Evolutionary conservation across 164 flowering plant species (phyloP).

Genomic region (Magnolia officinalis): DNA sequence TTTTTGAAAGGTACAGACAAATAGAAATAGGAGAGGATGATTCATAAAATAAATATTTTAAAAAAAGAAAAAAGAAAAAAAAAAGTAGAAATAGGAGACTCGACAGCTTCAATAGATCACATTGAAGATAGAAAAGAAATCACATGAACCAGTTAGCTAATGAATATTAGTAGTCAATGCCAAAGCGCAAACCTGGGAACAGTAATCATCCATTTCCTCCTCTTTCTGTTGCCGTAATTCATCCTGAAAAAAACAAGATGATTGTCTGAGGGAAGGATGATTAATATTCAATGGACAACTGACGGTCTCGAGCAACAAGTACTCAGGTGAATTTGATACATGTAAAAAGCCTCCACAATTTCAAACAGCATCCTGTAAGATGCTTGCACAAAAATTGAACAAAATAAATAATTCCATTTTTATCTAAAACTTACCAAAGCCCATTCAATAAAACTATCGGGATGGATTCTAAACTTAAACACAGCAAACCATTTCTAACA

Average conservation of each 20-base stretch:
- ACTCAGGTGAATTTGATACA: neutral
- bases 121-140: neutral
- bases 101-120: neutral
- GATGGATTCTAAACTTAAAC: neutral
- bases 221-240: conserved; percentile 90
- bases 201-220: conserved; percentile 98
- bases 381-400: too few species aligned
- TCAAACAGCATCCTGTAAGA: neutral
- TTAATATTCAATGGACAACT: neutral
- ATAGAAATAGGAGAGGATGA: neutral
- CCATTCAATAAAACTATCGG: neutral
- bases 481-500: neutral
- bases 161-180: too few species aligned
- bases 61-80: too few species aligned
- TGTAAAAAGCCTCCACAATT: neutral
- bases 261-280: neutral
- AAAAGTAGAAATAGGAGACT: too few species aligned
- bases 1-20: neutral
- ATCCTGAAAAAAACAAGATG: conserved; percentile 48
- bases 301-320: neutral
- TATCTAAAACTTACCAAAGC: neutral
- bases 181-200: conserved; percentile 67
- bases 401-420: neutral
- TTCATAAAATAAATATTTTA: too few species aligned
- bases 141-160: neutral